These are phyloP conservation scores for Coleophoma eucalyptorum DNA, from an alignment of 2,329 filamentous ascomycete species.

Conservation along the genomic window DNA sequence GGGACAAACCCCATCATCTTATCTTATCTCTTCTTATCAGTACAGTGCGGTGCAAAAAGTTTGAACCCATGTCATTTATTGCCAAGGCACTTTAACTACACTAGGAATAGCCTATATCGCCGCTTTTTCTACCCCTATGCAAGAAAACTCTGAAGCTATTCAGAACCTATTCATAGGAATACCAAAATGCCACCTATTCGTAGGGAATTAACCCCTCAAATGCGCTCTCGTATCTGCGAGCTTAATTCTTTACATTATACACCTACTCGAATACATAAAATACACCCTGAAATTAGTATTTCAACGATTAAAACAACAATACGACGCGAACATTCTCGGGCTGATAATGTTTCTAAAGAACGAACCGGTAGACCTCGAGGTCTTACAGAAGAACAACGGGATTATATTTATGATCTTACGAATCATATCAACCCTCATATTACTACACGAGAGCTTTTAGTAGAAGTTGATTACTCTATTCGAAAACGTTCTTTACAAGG, in stretches of 20 bases:
- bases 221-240: conserved; percentile 7
- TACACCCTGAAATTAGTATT: conserved; percentile 2
- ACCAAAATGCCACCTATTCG: not conserved
- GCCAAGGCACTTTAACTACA: no score
- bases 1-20: no score
- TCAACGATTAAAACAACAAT: conserved; percentile 3
- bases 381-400: conserved; percentile 3
- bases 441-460: not conserved
- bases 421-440: conserved; percentile 1
- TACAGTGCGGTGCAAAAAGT: no score
- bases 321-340: conserved; percentile 2
- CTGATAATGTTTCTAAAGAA: not conserved
- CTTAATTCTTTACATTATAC: conserved; percentile 2
- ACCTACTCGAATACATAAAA: not conserved
- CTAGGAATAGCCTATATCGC: no score
- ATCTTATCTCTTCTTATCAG: no score
- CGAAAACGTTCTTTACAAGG: no score
- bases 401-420: conserved; percentile 5
- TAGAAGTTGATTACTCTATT: not conserved
- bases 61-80: no score
- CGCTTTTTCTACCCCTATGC: no score
- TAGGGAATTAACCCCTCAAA: conserved; percentile 2
- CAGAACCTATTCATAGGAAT: no score
- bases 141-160: no score
- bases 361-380: conserved; percentile 1